phyloP scores from a whole-genome alignment of 176 grass and related monocot species.

The Aegilops speltoides region DNA sequence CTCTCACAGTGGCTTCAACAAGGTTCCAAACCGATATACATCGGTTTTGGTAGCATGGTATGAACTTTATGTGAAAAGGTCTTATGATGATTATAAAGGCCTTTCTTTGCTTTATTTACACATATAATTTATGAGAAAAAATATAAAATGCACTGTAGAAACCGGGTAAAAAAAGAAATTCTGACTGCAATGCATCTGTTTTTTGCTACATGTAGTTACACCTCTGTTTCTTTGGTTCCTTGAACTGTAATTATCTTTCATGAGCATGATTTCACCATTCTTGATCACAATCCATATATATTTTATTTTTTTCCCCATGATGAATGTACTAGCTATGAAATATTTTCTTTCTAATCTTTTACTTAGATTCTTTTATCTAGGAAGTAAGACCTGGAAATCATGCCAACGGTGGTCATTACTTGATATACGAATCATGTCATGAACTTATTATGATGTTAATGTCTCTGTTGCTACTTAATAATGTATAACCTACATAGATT shows the following conservation, averaged over 20 bases:
- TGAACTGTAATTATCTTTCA: constrained; percentile 24
- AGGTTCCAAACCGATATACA: constrained; percentile 88
- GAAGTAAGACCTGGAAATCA: not conserved
- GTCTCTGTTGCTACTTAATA: constrained; percentile 2
- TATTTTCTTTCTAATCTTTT: not conserved
- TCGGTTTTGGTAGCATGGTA: constrained; percentile 99
- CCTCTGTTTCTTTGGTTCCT: constrained; percentile 10
- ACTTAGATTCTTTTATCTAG: too few species aligned
- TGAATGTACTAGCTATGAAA: not conserved
- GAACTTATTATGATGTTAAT: not conserved
- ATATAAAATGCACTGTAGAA: too few species aligned
- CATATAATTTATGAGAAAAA: too few species aligned
- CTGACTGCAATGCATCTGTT: not conserved
- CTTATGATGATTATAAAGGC: not conserved
- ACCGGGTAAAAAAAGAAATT: not conserved
- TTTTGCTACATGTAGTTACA: not conserved
- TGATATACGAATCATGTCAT: not conserved
- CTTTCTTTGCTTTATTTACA: too few species aligned
- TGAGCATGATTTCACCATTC: constrained; percentile 26
- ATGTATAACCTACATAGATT: constrained; percentile 4
- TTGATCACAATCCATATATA: not conserved
- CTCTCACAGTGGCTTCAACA: constrained; percentile 81
- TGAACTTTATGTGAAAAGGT: not conserved
- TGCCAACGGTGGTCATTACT: not conserved
- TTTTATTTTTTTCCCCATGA: not conserved